These are phyloP conservation scores for Gyrodon lividus DNA, from an alignment of 768 basidiomycete species.

Conservation along the genomic window DNA sequence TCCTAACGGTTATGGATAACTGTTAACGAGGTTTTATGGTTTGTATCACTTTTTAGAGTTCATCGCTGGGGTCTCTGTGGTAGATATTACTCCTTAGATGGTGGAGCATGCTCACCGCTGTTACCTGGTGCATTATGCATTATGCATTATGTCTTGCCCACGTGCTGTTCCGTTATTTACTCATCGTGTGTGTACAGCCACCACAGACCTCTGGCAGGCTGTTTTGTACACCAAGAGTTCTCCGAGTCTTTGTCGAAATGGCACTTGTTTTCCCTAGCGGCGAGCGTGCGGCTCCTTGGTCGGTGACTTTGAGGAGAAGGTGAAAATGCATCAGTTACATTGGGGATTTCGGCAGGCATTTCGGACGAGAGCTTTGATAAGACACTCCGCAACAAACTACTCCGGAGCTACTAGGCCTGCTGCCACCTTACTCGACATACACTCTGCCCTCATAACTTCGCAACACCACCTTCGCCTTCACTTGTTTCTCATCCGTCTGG, in stretches of 20 bases:
- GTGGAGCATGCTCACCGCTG: not conserved
- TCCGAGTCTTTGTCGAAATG: not conserved
- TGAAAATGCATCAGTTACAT: too few relatives aligned
- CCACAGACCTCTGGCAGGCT: not conserved
- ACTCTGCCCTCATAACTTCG: constrained; percentile 33
- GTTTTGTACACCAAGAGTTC: not conserved
- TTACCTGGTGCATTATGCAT: not conserved
- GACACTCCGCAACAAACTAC: not conserved
- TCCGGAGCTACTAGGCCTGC: too few relatives aligned
- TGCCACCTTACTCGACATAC: constrained; percentile 11
- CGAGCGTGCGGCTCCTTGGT: too few relatives aligned
- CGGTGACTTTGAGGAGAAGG: too few relatives aligned
- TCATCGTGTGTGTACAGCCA: not conserved
- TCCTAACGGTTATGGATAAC: constrained; percentile 10
- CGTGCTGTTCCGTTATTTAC: not conserved
- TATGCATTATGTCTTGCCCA: not conserved
- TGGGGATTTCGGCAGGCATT: not conserved
- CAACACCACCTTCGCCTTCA: constrained; percentile 11
- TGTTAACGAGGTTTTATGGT: not conserved
- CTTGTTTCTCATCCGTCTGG: too few relatives aligned
- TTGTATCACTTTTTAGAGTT: not conserved
- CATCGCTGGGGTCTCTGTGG: not conserved
- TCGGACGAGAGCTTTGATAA: not conserved
- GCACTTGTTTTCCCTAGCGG: too few relatives aligned
- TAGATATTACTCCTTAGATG: not conserved